Conservation (phyloP, 805 yeast species). For the Candida michaelii region DNA sequence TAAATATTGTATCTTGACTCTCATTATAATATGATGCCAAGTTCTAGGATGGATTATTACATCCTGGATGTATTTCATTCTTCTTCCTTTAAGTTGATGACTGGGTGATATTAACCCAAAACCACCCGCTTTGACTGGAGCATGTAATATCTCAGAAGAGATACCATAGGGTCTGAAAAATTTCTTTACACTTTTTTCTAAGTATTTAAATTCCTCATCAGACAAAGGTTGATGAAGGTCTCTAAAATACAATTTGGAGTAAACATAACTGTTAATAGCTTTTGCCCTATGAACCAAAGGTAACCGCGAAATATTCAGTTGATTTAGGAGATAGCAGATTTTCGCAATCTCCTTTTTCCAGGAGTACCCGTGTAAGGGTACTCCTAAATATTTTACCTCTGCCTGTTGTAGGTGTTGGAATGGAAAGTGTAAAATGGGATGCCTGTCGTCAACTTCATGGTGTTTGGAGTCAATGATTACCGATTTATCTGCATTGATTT, state of each 20-base stretch:
- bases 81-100: neutral
- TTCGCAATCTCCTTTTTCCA: neutral
- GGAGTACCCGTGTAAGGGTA: neutral
- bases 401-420: too few relatives aligned
- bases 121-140: neutral
- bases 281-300: neutral
- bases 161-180: neutral
- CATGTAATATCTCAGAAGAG: neutral
- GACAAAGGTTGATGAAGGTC: neutral
- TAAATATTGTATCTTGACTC: too few relatives aligned
- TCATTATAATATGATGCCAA: too few relatives aligned
- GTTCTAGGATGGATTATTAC: too few relatives aligned
- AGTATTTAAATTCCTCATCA: neutral
- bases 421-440: too few relatives aligned
- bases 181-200: neutral
- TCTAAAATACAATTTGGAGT: neutral
- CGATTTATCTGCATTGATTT: neutral
- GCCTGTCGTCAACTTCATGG: neutral
- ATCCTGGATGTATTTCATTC: neutral
- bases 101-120: neutral
- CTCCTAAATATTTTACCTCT: neutral
- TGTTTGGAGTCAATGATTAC: too few relatives aligned
- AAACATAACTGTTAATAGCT: neutral
- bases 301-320: neutral
- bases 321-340: too few relatives aligned